Evolutionary conservation across 768 basidiomycete species (phyloP), one percentile per base, ranked within the genome.

Genomic region (Tylopilus subfusipes): DNA sequence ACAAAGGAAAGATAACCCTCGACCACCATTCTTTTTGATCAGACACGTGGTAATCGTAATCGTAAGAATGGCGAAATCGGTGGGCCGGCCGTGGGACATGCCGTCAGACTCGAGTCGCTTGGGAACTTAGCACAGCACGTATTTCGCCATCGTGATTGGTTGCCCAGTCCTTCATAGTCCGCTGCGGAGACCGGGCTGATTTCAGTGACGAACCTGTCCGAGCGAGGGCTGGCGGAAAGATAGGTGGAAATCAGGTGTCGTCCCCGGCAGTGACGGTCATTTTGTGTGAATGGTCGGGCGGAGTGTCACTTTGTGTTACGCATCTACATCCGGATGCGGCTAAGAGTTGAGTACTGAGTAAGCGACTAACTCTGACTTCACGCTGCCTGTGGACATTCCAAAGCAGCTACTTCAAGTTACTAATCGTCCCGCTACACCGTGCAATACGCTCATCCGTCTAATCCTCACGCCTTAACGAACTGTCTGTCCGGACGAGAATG

Each of bases 401-500:
- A 36, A 5, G 18, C 16, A 16, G 14, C 54, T 42, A 34, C 48
- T 42, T 14, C n/a, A n/a, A n/a, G n/a, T 22, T n/a, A 50, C 58
- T 22, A 33, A 36, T 38, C 16, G 25, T 8, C 29, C 13, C 42
- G 11, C 24, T 25, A 8, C 25, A 33, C 19, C 45, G 21, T 49
- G 46, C 46, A 44, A 22, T 42, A 51, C 31, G 56, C 44, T 46
- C 45, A 16, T 48, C 42, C 21, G 38, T 39, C 14, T 36, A 43
- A 55, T 53, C 24, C 50, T 18, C n/a, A 29, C 48, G 18, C 40
- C 21, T 42, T 21, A 22, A 56, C 48, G 19, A 38, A n/a, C 27
- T 29, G 10, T 44, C 29, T 40, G 25, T 36, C 31, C 7, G 42
- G 13, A 34, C 48, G 36, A 64, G 49, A 50, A 80, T 79, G 79